Conservation (phyloP, 139 green algal genomes). For the Chlamydomonas eustigma region DNA sequence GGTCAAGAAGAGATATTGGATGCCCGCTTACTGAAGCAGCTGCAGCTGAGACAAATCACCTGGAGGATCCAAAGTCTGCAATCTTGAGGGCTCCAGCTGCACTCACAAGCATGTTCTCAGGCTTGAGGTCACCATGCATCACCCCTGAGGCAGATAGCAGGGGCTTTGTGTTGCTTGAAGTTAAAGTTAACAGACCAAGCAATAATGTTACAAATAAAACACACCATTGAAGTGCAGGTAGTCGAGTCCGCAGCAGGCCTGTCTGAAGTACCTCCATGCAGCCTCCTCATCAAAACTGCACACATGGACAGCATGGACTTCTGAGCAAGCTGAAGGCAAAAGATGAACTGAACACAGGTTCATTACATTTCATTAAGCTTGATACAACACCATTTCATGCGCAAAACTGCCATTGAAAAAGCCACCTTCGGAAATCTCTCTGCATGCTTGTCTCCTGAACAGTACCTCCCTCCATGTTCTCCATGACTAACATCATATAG, state of each 20-base stretch:
- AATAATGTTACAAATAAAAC: too few relatives aligned
- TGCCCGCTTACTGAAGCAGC: too few relatives aligned
- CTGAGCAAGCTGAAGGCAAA: too few relatives aligned
- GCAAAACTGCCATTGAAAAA: too few relatives aligned
- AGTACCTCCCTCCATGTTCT: conserved; percentile 73
- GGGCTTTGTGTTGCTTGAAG: too few relatives aligned
- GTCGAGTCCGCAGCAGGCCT: conserved; percentile 56
- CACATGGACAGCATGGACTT: too few relatives aligned
- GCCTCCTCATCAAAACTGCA: conserved; percentile 19
- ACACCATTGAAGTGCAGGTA: conserved; percentile 67
- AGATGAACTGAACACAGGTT: too few relatives aligned
- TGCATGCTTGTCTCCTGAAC: conserved; percentile 51
- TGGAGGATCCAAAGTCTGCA: conserved; percentile 78
- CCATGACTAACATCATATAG: conserved; percentile 86
- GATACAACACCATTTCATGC: too few relatives aligned
- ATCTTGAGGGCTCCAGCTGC: conserved; percentile 80
- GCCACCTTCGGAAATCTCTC: conserved; percentile 29
- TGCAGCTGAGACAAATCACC: too few relatives aligned
- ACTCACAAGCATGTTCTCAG: conserved; percentile 83
- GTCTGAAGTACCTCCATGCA: conserved; percentile 41
- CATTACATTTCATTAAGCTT: too few relatives aligned
- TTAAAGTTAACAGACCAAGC: background rate
- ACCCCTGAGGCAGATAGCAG: conserved; percentile 28
- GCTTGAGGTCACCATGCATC: conserved; percentile 83
- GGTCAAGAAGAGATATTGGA: too few relatives aligned